Base-by-base conservation (phyloP, 345 rosid genomes). In the Acer campestre region DNA sequence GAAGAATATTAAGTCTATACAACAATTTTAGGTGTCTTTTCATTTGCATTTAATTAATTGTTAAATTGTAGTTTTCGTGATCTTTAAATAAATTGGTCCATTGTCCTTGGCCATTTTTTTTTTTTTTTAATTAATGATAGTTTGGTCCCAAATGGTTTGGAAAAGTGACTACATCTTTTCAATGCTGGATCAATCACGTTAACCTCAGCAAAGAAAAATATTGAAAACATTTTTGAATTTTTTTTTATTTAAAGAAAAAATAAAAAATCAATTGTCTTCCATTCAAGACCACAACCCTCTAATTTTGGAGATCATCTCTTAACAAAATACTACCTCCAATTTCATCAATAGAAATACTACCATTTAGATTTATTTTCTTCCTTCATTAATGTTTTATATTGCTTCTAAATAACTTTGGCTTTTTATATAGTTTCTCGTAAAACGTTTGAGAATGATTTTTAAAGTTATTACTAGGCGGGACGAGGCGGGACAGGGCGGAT, bases 41-140 rank as follows among this genome's bases (percentile, higher is more conserved):
- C 23, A 2, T 56, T 17, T 0, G 6, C 3, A 56, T 56, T n/a
- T 56, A 56, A 20, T n/a, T 42, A 3, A n/a, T 42, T 67, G 1
- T 46, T 42, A 18, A 51, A 14, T 31, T 4, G 4, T 3, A 38
- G 38, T 31, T 58, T 58, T 20, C 20, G 17, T 72, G 42, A 35
- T n/a, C 66, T 58, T 9, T 70, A 61, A 72, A 61, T 29, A 55
- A 27, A 42, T 35, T n/a, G 74, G 27, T 70, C 63, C 63, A 70
- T 17, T 13, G 38, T 7, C 61, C 40, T 69, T 25, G 61, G 27
- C 48, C 10, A 11, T 68, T 12, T 68, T 59, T 1, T 4, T 0
- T 31, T 31, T 31, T 31, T 31, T 31, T 31, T 31, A 3, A 4
- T 3, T 12, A 59, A 72, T 72, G 55, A 23, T 48, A 9, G 42